Percentiles rank a stretch among this genome's conserved stretches.
phyloP scores from a whole-genome alignment of 2,329 filamentous ascomycete species.

The Biscogniauxia marginata region DNA sequence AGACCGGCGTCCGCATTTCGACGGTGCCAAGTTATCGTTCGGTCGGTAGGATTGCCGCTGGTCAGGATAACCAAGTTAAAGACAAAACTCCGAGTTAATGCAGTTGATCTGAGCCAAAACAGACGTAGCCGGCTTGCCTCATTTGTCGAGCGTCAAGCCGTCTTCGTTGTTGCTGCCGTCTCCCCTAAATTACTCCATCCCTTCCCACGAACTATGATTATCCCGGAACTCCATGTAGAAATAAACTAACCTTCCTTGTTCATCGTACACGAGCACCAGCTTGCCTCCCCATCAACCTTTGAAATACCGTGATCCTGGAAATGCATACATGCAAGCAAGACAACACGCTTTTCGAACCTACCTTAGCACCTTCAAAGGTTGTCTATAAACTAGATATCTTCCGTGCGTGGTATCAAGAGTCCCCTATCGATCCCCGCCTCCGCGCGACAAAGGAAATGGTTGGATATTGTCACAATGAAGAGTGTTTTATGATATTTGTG shows the following conservation, averaged over 20 bases:
- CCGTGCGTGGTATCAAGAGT: slow-evolving; percentile 33
- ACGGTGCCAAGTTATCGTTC: slow-evolving; percentile 26
- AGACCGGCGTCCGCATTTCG: slow-evolving; percentile 25
- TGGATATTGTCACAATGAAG: slow-evolving; percentile 32
- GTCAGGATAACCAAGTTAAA: slow-evolving; percentile 19
- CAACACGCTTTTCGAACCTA: slow-evolving; percentile 41
- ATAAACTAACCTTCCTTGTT: slow-evolving; percentile 16
- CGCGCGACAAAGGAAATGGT: slow-evolving; percentile 33
- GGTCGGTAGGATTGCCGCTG: slow-evolving; percentile 19
- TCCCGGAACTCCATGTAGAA: slow-evolving; percentile 30
- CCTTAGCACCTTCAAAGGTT: slow-evolving; percentile 34
- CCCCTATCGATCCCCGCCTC: slow-evolving; percentile 21
- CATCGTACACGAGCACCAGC: slow-evolving; percentile 34
- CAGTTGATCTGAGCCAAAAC: slow-evolving; percentile 17
- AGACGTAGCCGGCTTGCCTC: slow-evolving; percentile 12
- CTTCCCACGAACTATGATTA: slow-evolving; percentile 22
- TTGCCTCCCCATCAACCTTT: slow-evolving; percentile 25
- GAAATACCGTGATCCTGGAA: slow-evolving; percentile 38
- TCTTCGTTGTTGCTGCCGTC: slow-evolving; percentile 8
- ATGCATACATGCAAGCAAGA: slow-evolving; percentile 39
- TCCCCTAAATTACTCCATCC: slow-evolving; percentile 17
- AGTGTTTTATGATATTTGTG: slow-evolving; percentile 12
- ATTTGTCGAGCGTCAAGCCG: slow-evolving; percentile 9
- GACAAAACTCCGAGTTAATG: slow-evolving; percentile 22
- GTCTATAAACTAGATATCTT: slow-evolving; percentile 35